These are phyloP conservation scores for Graphiopsis chlorocephala DNA, from an alignment of 2,329 filamentous ascomycete genomes.

Conservation along the genomic window DNA sequence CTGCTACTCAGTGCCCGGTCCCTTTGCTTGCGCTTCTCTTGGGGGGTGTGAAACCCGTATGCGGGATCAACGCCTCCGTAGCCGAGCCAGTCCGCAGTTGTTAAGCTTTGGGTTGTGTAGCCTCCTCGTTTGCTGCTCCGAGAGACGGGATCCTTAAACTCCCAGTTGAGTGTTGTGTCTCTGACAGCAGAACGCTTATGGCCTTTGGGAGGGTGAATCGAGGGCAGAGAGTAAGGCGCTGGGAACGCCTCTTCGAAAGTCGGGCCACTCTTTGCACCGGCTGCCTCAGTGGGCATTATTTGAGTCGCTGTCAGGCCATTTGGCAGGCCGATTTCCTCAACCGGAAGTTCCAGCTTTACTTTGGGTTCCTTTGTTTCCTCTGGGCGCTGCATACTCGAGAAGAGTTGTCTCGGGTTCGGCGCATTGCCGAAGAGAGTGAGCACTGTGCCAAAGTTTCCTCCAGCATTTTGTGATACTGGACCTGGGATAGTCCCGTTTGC, in stretches of 20 bases:
- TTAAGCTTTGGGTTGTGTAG: conserved; percentile 66
- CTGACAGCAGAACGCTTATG: conserved; percentile 67
- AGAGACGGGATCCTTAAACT: conserved; percentile 32
- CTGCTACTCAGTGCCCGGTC: conserved; percentile 68
- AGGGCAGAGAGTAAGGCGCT: conserved; percentile 62
- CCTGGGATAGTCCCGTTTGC: conserved; percentile 17
- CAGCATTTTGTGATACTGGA: not conserved
- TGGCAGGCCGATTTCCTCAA: conserved; percentile 67
- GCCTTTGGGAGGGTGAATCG: conserved; percentile 65
- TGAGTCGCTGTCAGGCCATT: conserved; percentile 70
- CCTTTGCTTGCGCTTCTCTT: conserved; percentile 64
- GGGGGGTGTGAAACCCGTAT: conserved; percentile 55
- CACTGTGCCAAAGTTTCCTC: conserved; percentile 53
- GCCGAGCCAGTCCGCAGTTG: conserved; percentile 63
- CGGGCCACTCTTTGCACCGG: conserved; percentile 48
- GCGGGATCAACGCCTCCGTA: conserved; percentile 50
- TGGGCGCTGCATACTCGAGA: conserved; percentile 72
- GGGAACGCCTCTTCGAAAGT: conserved; percentile 73
- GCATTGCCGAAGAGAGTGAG: conserved; percentile 76
- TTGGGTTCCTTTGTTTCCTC: not conserved
- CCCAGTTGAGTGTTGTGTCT: conserved; percentile 50
- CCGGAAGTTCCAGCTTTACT: conserved; percentile 33
- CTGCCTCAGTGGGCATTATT: conserved; percentile 54
- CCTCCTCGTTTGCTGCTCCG: conserved; percentile 43
- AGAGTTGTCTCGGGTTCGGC: conserved; percentile 72